A percentile compares a stretch with the other conserved stretches of the same genome.
Evolutionary conservation across 2,329 filamentous ascomycete genomes (phyloP).

Genomic region (Domatiomyces catenatus): DNA sequence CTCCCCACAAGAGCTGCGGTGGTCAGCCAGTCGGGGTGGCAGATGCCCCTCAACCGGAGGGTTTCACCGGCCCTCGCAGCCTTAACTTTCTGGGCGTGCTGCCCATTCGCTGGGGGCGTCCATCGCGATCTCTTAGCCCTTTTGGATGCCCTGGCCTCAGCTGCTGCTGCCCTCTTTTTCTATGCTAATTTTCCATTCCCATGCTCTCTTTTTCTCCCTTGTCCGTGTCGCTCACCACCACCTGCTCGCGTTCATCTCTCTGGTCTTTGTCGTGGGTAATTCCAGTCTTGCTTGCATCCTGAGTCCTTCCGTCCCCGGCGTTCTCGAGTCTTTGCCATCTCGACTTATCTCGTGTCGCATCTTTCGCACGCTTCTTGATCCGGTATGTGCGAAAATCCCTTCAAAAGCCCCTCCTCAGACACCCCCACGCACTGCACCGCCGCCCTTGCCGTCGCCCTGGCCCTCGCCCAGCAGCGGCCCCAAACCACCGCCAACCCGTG

Average conservation of each 20-base stretch:
- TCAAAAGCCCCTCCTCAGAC: slow-evolving; percentile 2
- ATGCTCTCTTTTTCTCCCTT: background rate
- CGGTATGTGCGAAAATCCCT: slow-evolving; percentile 10
- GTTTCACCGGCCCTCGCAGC: background rate
- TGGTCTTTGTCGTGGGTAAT: background rate
- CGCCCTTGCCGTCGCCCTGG: background rate
- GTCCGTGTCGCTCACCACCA: background rate
- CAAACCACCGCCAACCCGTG: background rate
- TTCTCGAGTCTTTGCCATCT: background rate
- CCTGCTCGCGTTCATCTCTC: background rate
- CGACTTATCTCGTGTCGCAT: background rate
- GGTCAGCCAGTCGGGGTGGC: background rate
- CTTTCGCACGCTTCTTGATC: slow-evolving; percentile 7
- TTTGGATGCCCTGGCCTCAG: background rate
- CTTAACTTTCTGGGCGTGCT: background rate
- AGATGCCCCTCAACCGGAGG: background rate
- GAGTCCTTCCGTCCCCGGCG: background rate
- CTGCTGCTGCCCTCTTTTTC: background rate
- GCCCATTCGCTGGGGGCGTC: background rate
- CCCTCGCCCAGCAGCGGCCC: background rate
- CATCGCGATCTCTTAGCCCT: background rate
- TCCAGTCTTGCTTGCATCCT: background rate
- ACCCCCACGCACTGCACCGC: background rate
- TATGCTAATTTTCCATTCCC: background rate
- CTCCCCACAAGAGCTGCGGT: background rate